Percentiles rank a stretch among this genome's conserved stretches.
phyloP scores from a whole-genome alignment of 768 basidiomycete species.

The Pholiota conissans region DNA sequence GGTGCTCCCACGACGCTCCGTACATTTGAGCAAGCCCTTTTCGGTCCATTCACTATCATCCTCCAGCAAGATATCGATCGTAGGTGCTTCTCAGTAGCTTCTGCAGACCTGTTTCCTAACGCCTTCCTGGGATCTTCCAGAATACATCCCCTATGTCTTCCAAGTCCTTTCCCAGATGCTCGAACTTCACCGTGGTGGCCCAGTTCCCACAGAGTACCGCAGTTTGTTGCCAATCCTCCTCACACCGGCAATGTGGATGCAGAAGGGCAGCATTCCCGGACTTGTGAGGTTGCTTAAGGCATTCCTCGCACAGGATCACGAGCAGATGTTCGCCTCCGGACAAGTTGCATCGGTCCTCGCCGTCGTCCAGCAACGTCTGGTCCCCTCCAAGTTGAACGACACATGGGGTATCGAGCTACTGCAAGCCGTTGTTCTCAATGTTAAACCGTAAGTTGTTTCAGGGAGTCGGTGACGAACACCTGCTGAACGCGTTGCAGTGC shows the following conservation, averaged over 20 bases:
- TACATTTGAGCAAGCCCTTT: constrained; percentile 78
- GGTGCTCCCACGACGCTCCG: constrained; percentile 66
- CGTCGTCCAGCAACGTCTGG: constrained; percentile 86
- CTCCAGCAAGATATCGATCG: constrained; percentile 93
- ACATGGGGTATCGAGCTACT: constrained; percentile 90
- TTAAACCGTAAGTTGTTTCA: constrained; percentile 65
- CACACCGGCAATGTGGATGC: constrained; percentile 86
- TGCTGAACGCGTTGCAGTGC: constrained; percentile 36
- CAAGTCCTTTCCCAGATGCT: constrained; percentile 97
- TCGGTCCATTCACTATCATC: constrained; percentile 85
- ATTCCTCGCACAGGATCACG: constrained; percentile 72
- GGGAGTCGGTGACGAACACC: background rate
- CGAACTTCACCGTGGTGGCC: constrained; percentile 60
- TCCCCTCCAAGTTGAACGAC: constrained; percentile 87
- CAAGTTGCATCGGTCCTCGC: constrained; percentile 82
- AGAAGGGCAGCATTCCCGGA: constrained; percentile 93
- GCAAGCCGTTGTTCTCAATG: constrained; percentile 68
- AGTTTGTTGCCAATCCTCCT: constrained; percentile 80
- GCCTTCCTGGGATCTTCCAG: constrained; percentile 37
- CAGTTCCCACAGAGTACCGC: constrained; percentile 77
- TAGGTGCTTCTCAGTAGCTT: constrained; percentile 33
- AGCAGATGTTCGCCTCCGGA: constrained; percentile 63
- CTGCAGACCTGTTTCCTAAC: background rate
- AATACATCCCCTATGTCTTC: constrained; percentile 97
- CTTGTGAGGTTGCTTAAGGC: constrained; percentile 86